Evolutionary conservation across 2,329 filamentous ascomycete species (phyloP), one percentile per base, ranked within the genome.

Genomic region (Colletotrichum eremochloae): DNA sequence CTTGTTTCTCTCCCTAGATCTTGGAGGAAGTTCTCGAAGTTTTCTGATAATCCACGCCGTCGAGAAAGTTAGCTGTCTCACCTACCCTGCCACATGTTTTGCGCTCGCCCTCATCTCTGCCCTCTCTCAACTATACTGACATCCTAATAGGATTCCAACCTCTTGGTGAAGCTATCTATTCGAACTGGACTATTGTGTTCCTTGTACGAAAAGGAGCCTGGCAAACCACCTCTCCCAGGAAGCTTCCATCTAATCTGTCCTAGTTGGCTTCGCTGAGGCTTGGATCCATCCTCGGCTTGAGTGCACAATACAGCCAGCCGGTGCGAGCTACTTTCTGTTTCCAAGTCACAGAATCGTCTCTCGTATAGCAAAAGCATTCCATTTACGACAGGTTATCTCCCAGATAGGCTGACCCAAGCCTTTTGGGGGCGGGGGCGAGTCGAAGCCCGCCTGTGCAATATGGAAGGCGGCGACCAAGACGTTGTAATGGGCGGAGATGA

Each of bases 401-500:
- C 38, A 36, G 38, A 36, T 18, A 52, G 67, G 55, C 55, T 53
- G 33, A 48, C 48, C 18, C 24, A 31, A 14, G 65, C 53, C 66
- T 52, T 44, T 24, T 24, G 24, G 24, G 60, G 31, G 44, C 58
- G 66, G n/a, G 18, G 40, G 15, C 24, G 56, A 61, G 69, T 42
- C 60, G 31, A 61, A 55, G 6, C 66, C 55, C 36, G 44, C 38
- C 55, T 38, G 50, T 55, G 38, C 53, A 52, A 44, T 67, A 73
- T 72, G 67, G 62, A 60, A 56, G 74, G 61, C 56, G 63, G 31
- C 64, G 69, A 66, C 57, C 71, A 63, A 58, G 75, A 78, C 73
- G 75, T 78, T 50, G 68, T 76, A 68, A 84, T 84, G 82, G 85
- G 86, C 63, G 78, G 80, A 58, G 83, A 84, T 55, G 84, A 87